Evolutionary conservation across 2,329 filamentous ascomycete species (phyloP).

Genomic region (Aspergillus sp.): DNA sequence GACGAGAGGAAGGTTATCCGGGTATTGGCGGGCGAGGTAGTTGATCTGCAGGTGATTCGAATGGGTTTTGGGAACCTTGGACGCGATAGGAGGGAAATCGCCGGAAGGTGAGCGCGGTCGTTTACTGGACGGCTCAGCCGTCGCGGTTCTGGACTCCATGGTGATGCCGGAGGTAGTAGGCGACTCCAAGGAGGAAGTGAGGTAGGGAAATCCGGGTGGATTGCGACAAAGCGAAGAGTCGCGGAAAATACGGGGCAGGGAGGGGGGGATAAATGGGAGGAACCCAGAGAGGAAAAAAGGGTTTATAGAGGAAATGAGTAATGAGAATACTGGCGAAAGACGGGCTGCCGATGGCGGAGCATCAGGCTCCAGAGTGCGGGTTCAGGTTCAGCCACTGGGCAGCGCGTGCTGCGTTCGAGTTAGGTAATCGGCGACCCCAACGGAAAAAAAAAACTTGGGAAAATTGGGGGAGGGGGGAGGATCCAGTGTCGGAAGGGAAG

Average conservation of each 20-base stretch:
- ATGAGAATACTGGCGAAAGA: conserved; percentile 20
- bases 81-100: conserved; percentile 41
- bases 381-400: conserved; percentile 22
- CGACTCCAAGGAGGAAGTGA: neutral
- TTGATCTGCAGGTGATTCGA: conserved; percentile 67
- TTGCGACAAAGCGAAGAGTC: conserved; percentile 1
- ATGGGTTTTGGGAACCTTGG: conserved; percentile 57
- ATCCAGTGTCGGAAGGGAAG: neutral
- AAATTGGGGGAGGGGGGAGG: conserved; percentile 14
- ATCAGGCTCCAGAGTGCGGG: conserved; percentile 25
- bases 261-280: neutral
- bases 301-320: conserved; percentile 21
- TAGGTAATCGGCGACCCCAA: conserved; percentile 19
- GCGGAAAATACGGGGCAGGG: neutral
- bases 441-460: conserved; percentile 6
- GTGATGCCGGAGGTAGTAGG: conserved; percentile 9
- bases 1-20: conserved; percentile 63
- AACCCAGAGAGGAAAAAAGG: conserved; percentile 5
- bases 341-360: conserved; percentile 28
- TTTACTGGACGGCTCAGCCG: conserved; percentile 45
- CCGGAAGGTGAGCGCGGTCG: conserved; percentile 49
- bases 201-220: neutral
- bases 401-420: conserved; percentile 16
- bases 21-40: conserved; percentile 65
- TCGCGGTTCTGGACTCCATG: conserved; percentile 40